Conservation (phyloP, 1,284 basidiomycete species). For the Irpex sp. region DNA sequence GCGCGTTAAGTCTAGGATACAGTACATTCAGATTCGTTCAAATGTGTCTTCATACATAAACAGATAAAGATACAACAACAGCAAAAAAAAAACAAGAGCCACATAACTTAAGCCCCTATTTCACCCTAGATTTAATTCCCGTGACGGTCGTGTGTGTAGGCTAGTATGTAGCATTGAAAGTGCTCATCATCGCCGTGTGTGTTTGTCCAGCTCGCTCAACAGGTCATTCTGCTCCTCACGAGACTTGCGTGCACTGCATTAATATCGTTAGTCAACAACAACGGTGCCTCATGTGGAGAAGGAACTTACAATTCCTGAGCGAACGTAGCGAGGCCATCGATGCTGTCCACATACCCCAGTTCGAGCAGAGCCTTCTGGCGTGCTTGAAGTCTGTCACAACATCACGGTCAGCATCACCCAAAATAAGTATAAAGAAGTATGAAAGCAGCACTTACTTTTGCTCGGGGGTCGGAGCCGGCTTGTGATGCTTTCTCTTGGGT, state of each 20-base stretch:
- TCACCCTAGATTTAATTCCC: too few species aligned
- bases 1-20: neutral
- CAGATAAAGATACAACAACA: neutral
- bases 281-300: neutral
- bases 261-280: neutral
- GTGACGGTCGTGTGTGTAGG: too few species aligned
- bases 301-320: conserved; percentile 58
- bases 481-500: conserved; percentile 57
- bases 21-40: neutral
- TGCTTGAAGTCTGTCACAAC: conserved; percentile 38
- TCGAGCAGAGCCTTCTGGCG: conserved; percentile 59
- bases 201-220: conserved; percentile 10
- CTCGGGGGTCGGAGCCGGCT: conserved; percentile 40
- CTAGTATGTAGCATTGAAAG: too few species aligned
- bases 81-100: neutral
- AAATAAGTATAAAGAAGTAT: too few species aligned
- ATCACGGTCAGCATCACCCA: conserved; percentile 4
- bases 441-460: conserved; percentile 40
- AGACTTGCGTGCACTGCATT: conserved; percentile 13
- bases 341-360: conserved; percentile 49
- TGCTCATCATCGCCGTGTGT: neutral
- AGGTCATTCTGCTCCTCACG: conserved; percentile 14
- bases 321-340: conserved; percentile 49
- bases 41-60: neutral
- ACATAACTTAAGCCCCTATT: too few species aligned